Evolutionary conservation across 805 yeast genomes (phyloP).

Genomic region (Metschnikowia lochheadii): DNA sequence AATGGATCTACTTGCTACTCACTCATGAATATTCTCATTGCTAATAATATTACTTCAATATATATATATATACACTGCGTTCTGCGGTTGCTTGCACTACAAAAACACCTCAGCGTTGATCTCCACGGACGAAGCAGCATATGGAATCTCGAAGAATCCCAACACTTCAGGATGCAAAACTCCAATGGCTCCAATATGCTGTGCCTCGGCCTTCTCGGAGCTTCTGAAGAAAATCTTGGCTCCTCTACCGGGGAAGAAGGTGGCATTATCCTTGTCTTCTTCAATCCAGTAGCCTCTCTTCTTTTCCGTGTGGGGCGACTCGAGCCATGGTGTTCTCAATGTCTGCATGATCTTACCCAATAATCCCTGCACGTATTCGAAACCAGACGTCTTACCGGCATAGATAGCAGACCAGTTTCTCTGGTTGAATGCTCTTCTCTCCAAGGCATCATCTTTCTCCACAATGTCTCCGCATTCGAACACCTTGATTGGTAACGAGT

Average conservation of each 20-base stretch:
- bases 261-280: slow-evolving; percentile 59
- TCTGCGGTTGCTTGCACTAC: slow-evolving; percentile 26
- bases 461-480: slow-evolving; percentile 96
- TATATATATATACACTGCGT: slow-evolving; percentile 4
- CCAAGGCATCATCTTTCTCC: slow-evolving; percentile 70
- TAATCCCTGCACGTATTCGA: slow-evolving; percentile 91
- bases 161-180: slow-evolving; percentile 94
- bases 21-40: neutral
- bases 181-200: slow-evolving; percentile 79
- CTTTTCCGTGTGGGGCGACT: slow-evolving; percentile 45
- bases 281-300: slow-evolving; percentile 84
- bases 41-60: neutral
- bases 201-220: slow-evolving; percentile 51
- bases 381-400: slow-evolving; percentile 94
- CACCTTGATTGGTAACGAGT: slow-evolving; percentile 88
- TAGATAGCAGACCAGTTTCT: slow-evolving; percentile 93
- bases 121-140: slow-evolving; percentile 89
- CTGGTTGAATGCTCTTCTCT: slow-evolving; percentile 87
- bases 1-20: neutral
- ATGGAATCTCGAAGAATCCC: slow-evolving; percentile 81
- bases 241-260: slow-evolving; percentile 96
- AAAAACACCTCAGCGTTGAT: slow-evolving; percentile 84
- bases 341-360: slow-evolving; percentile 95
- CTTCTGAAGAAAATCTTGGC: slow-evolving; percentile 79
- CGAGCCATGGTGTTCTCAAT: slow-evolving; percentile 82